These are phyloP conservation scores for Amanita exitialis DNA, from an alignment of 768 basidiomycete species.

Conservation along the genomic window DNA sequence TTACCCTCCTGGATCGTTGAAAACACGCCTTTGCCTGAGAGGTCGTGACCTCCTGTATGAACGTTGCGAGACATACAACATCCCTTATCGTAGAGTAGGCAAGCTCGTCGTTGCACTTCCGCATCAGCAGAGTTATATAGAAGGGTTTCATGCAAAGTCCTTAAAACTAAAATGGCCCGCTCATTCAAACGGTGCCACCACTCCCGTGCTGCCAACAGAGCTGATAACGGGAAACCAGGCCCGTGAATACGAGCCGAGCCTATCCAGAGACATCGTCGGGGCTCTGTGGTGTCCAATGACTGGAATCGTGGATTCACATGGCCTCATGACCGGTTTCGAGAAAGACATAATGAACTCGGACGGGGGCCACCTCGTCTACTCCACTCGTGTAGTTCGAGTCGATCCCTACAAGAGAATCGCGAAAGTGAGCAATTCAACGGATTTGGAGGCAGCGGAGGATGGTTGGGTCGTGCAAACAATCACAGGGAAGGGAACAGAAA, in stretches of 20 bases:
- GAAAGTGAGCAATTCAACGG: conserved; percentile 11
- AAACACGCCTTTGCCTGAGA: conserved; percentile 77
- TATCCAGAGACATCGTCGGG: conserved; percentile 57
- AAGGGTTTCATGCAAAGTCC: conserved; percentile 57
- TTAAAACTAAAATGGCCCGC: conserved; percentile 40
- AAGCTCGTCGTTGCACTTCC: conserved; percentile 83
- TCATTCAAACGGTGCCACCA: conserved; percentile 20
- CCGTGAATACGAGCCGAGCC: conserved; percentile 69
- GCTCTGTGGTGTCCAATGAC: conserved; percentile 82
- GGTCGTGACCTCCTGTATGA: conserved; percentile 81
- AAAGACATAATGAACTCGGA: conserved; percentile 69
- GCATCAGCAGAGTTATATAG: conserved; percentile 61
- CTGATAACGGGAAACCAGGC: conserved; percentile 64
- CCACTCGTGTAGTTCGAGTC: conserved; percentile 77
- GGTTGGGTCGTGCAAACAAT: conserved; percentile 89
- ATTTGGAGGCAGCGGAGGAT: conserved; percentile 25
- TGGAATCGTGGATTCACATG: conserved; percentile 85
- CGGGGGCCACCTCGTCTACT: conserved; percentile 60
- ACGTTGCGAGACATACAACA: conserved; percentile 48
- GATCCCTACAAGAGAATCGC: conserved; percentile 42
- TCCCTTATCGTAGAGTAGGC: conserved; percentile 67
- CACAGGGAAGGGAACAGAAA: conserved; percentile 34
- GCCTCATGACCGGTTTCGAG: conserved; percentile 76
- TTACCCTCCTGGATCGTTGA: conserved; percentile 75
- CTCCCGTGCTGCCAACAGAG: conserved; percentile 44